These are phyloP conservation scores for Chlorella variabilis DNA, from an alignment of 163 green algal species.

Conservation along the genomic window DNA sequence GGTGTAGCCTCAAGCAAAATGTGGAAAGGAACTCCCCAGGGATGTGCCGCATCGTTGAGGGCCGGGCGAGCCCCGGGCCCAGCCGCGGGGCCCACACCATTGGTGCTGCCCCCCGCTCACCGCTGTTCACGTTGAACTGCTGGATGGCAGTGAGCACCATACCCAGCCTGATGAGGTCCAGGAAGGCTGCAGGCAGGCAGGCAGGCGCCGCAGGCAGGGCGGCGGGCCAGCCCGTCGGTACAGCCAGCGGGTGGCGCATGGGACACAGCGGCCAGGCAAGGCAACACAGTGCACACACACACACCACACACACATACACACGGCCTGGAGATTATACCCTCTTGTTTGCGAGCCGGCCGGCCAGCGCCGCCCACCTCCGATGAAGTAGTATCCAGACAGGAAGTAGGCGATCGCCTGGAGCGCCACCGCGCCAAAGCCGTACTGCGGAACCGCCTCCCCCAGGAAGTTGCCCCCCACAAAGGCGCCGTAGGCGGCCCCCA, in stretches of 20 bases:
- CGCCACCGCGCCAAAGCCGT: conserved; percentile 15
- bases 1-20: too few species aligned
- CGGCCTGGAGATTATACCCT: too few species aligned
- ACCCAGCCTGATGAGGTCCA: conserved; percentile 48
- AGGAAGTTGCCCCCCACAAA: conserved; percentile 11
- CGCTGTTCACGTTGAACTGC: conserved; percentile 45
- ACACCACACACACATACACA: neutral
- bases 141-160: conserved; percentile 24
- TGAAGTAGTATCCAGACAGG: conserved; percentile 39
- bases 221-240: neutral
- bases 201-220: neutral
- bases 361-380: conserved; percentile 31
- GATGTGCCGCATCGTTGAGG: too few species aligned
- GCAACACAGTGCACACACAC: neutral
- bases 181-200: conserved; percentile 22
- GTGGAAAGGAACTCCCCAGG: too few species aligned
- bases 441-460: conserved; percentile 16
- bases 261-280: too few species aligned
- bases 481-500: conserved; percentile 43
- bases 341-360: too few species aligned
- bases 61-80: too few species aligned
- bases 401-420: conserved; percentile 46
- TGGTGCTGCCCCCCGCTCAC: too few species aligned
- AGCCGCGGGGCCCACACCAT: too few species aligned
- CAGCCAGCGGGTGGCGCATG: neutral